These are phyloP conservation scores for Fusarium phyllophilum DNA, from an alignment of 2,329 filamentous ascomycete species.

Conservation along the genomic window DNA sequence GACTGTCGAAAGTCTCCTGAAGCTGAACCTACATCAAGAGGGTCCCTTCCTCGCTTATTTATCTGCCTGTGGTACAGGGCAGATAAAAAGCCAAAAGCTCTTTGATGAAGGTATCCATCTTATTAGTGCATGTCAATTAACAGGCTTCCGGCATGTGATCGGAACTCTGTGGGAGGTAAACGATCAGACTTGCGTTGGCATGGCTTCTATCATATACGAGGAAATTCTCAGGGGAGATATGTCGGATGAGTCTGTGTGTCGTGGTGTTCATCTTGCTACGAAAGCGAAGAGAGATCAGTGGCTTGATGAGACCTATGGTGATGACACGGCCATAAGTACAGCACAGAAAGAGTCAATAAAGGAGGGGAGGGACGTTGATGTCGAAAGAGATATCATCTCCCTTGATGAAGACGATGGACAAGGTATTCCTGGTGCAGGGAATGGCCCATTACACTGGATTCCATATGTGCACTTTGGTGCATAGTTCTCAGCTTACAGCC, in stretches of 20 bases:
- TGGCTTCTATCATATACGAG: not conserved
- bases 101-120: not conserved
- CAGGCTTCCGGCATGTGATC: not conserved
- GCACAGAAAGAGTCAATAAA: accelerated
- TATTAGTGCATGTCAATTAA: not conserved
- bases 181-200: not conserved
- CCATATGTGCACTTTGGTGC: not conserved
- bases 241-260: not conserved
- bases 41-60: not conserved
- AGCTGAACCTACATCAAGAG: not conserved
- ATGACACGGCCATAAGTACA: too few relatives aligned
- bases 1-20: not conserved
- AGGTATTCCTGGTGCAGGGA: accelerated
- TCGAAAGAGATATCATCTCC: not conserved
- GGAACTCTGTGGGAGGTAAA: not conserved
- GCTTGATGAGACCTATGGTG: not conserved
- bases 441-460: not conserved
- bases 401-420: not conserved
- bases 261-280: not conserved
- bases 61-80: not conserved
- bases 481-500: accelerated
- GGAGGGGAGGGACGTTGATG: accelerated
- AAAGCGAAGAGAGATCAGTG: not conserved
- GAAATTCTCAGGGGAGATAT: not conserved
- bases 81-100: not conserved